Conservation (phyloP, 768 basidiomycete species). For the Psilocybe azurescens region DNA sequence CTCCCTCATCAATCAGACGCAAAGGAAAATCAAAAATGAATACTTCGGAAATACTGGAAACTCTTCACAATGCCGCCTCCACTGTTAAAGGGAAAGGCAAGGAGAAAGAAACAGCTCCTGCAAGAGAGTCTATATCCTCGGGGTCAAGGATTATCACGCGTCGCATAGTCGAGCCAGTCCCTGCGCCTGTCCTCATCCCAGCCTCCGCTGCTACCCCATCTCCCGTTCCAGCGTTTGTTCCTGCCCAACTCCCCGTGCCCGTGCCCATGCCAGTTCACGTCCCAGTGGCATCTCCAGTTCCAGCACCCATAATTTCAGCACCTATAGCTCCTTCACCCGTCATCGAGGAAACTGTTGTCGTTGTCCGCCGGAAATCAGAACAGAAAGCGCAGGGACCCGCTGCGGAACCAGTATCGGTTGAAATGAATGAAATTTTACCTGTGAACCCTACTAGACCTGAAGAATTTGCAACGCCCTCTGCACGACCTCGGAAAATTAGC, state of each 20-base stretch:
- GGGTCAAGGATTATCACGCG: neutral
- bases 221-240: too few species aligned
- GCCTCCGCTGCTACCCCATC: neutral
- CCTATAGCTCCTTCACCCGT: too few species aligned
- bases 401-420: neutral
- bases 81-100: conserved; percentile 34
- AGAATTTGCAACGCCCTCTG: neutral
- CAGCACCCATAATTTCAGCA: too few species aligned
- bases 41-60: conserved; percentile 35
- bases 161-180: neutral
- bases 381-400: neutral
- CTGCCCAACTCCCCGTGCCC: neutral
- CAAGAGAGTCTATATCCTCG: neutral
- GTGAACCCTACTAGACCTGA: neutral
- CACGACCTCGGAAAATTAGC: neutral
- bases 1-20: conserved; percentile 25
- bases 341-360: neutral
- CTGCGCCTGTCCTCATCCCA: neutral
- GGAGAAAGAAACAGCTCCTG: conserved; percentile 11
- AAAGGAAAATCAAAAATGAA: conserved; percentile 29
- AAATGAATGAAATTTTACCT: neutral
- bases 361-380: conserved; percentile 8
- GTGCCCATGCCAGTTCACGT: too few species aligned
- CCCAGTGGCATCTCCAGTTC: too few species aligned
- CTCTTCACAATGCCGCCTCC: conserved; percentile 24